Conservation (phyloP, 176 grass and related monocot species). For the Melocanna baccifera region DNA sequence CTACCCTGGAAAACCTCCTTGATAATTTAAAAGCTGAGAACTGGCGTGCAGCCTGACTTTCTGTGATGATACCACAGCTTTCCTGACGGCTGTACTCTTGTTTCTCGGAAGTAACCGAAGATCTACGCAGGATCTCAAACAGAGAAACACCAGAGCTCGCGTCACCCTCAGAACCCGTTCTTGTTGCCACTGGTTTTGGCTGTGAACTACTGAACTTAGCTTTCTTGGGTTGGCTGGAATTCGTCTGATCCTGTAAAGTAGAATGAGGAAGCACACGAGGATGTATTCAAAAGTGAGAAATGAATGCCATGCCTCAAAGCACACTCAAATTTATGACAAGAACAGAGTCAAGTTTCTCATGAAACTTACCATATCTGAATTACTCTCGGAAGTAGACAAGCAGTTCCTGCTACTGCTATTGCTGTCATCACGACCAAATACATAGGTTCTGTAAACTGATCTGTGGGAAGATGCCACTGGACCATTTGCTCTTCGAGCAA, state of each 20-base stretch:
- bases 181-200: constrained; percentile 38
- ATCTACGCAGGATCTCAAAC: constrained; percentile 62
- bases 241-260: constrained; percentile 40
- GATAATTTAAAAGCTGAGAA: constrained; percentile 76
- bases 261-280: neutral
- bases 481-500: constrained; percentile 65
- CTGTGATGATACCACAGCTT: constrained; percentile 36
- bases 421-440: constrained; percentile 87
- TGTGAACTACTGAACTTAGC: constrained; percentile 68
- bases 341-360: neutral
- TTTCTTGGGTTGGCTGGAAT: constrained; percentile 48
- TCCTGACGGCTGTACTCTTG: constrained; percentile 37
- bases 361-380: constrained; percentile 46
- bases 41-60: constrained; percentile 56
- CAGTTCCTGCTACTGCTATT: constrained; percentile 66
- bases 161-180: constrained; percentile 16
- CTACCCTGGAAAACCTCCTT: constrained; percentile 58
- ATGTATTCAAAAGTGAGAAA: neutral
- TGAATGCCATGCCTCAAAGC: neutral
- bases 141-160: constrained; percentile 50
- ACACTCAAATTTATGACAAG: neutral
- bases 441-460: constrained; percentile 55
- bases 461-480: constrained; percentile 57
- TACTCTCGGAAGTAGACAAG: constrained; percentile 45
- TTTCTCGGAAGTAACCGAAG: constrained; percentile 49